phyloP scores from a whole-genome alignment of 257 asterid genomes.

The Solanum pinnatisectum region DNA sequence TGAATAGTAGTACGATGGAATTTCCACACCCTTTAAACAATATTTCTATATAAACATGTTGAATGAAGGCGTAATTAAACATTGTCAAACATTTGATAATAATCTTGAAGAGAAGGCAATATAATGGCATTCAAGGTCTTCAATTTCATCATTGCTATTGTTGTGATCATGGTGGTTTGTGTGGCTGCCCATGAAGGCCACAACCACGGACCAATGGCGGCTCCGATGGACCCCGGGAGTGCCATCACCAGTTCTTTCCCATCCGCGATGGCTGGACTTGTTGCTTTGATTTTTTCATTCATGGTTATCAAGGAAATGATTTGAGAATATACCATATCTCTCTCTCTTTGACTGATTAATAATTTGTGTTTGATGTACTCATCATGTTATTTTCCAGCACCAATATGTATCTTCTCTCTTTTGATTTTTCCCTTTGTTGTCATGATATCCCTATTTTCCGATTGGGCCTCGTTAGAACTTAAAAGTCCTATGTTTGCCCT shows the following conservation, averaged over 20 bases:
- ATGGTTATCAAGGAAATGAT: background rate
- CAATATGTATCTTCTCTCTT: background rate
- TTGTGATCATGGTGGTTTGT: background rate
- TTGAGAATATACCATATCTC: background rate
- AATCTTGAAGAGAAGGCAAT: background rate
- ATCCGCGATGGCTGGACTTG: background rate
- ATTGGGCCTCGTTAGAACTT: too few relatives aligned
- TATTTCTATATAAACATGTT: background rate
- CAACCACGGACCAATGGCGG: background rate
- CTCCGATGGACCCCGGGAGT: background rate
- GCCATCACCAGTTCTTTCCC: background rate
- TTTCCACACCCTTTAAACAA: background rate
- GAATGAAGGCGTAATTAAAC: background rate
- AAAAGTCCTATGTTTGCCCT: too few relatives aligned
- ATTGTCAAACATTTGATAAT: background rate
- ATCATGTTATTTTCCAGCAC: background rate
- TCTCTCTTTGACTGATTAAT: background rate
- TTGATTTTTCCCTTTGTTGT: background rate
- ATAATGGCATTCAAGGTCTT: background rate
- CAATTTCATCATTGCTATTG: background rate
- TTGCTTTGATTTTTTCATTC: background rate
- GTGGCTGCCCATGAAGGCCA: constrained; percentile 3
- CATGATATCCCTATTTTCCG: background rate
- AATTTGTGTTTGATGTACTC: background rate
- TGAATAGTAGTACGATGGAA: background rate